These are phyloP conservation scores for Raddia distichophylla DNA, from an alignment of 176 grass and related monocot species.

Conservation along the genomic window DNA sequence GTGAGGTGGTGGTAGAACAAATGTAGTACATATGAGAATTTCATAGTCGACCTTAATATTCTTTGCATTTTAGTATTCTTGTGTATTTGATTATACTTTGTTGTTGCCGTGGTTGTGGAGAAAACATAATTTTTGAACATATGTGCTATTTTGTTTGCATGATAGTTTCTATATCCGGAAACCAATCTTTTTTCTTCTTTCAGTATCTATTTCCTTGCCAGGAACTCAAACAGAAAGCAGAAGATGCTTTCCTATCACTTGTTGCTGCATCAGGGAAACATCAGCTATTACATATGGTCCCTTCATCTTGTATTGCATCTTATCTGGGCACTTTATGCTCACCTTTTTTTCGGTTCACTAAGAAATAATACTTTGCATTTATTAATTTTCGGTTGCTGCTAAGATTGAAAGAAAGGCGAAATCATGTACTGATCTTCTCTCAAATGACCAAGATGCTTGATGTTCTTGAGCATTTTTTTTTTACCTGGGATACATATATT, in stretches of 20 bases:
- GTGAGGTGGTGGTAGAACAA: background rate
- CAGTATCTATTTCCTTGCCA: conserved; percentile 62
- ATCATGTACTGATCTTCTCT: conserved; percentile 67
- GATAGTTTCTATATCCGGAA: background rate
- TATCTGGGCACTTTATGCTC: background rate
- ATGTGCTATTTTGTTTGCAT: background rate
- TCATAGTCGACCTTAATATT: background rate
- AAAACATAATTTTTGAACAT: background rate
- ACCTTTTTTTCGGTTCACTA: background rate
- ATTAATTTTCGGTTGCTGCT: conserved; percentile 53
- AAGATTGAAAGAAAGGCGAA: conserved; percentile 69
- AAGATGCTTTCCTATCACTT: conserved; percentile 55
- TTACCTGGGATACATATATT: conserved; percentile 48
- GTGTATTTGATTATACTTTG: background rate
- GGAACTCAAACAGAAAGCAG: conserved; percentile 37
- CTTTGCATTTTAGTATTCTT: background rate
- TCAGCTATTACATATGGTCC: conserved; percentile 63
- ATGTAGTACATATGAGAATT: background rate
- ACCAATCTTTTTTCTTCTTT: conserved; percentile 18
- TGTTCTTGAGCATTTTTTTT: conserved; percentile 64
- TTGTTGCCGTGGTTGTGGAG: background rate
- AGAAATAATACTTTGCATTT: background rate
- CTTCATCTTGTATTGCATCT: conserved; percentile 7
- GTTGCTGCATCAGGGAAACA: conserved; percentile 68
- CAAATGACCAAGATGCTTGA: conserved; percentile 79